These are phyloP conservation scores for Fusarium hainanense DNA, from an alignment of 2,329 filamentous ascomycete genomes.

Conservation along the genomic window DNA sequence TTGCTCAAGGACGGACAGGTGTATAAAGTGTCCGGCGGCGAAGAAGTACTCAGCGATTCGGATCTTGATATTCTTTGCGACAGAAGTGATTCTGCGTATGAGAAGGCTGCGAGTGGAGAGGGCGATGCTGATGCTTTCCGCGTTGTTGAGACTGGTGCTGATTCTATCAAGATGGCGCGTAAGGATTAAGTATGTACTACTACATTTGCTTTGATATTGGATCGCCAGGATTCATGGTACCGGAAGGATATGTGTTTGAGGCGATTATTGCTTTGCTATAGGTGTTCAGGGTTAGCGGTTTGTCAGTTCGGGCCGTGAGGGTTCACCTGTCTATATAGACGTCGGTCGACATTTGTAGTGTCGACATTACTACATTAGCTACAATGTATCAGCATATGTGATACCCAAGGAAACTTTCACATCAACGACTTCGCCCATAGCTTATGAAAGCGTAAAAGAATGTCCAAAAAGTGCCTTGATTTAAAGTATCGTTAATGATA, in stretches of 20 bases:
- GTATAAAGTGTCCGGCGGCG: constrained; percentile 67
- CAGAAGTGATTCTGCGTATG: constrained; percentile 72
- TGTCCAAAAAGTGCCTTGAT: not conserved
- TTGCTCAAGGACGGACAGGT: constrained; percentile 78
- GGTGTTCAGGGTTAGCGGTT: not conserved
- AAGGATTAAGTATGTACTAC: constrained; percentile 26
- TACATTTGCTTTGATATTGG: not conserved
- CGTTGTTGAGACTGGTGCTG: constrained; percentile 79
- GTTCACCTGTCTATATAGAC: not conserved
- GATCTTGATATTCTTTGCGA: constrained; percentile 86
- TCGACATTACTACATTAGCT: not conserved
- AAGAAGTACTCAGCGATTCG: constrained; percentile 76
- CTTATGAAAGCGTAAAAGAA: not conserved
- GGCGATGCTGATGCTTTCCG: constrained; percentile 78
- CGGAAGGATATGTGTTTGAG: not conserved
- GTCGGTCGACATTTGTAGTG: not conserved
- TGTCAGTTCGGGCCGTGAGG: not conserved
- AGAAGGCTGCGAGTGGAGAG: constrained; percentile 79
- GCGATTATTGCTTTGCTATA: constrained; percentile 2
- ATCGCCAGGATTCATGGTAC: not conserved
- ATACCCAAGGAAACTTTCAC: too few species aligned
- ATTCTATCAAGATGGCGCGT: constrained; percentile 60
- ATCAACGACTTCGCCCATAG: not conserved
- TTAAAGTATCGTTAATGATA: not conserved
- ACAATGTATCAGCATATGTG: not conserved